Percentiles rank a stretch among this genome's conserved stretches.
These are phyloP conservation scores for Saccharomycopsis vini DNA, from an alignment of 805 yeast species.

Conservation along the genomic window DNA sequence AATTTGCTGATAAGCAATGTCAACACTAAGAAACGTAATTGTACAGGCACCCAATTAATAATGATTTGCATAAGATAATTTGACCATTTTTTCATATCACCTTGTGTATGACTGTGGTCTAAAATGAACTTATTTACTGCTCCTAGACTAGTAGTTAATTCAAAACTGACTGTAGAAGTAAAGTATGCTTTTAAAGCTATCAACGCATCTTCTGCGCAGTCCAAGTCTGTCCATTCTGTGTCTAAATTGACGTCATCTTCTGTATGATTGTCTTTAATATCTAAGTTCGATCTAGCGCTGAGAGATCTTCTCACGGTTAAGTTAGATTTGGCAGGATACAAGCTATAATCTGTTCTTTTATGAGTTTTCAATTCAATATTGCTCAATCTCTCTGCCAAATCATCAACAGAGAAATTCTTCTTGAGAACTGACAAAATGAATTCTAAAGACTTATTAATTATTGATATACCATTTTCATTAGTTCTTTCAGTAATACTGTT, in stretches of 20 bases:
- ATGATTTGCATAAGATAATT: slow-evolving; percentile 50
- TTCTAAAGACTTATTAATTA: slow-evolving; percentile 5
- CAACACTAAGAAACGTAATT: slow-evolving; percentile 57
- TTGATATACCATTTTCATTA: not conserved
- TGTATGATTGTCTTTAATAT: slow-evolving; percentile 6
- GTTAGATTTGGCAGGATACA: not conserved
- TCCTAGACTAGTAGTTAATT: slow-evolving; percentile 44
- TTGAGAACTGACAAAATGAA: slow-evolving; percentile 8
- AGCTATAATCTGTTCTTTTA: not conserved
- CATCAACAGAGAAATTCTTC: slow-evolving; percentile 4
- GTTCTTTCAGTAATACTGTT: not conserved
- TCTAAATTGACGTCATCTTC: slow-evolving; percentile 16
- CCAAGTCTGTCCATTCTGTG: slow-evolving; percentile 12
- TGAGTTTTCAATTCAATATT: not conserved
- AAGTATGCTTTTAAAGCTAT: slow-evolving; percentile 49
- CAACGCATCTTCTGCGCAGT: slow-evolving; percentile 22
- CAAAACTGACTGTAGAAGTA: slow-evolving; percentile 52
- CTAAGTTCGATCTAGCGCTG: not conserved
- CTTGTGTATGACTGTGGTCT: slow-evolving; percentile 19
- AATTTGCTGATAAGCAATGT: slow-evolving; percentile 35
- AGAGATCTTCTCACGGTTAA: slow-evolving; percentile 2
- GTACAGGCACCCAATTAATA: slow-evolving; percentile 75
- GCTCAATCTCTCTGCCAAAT: slow-evolving; percentile 5
- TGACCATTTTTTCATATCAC: slow-evolving; percentile 40
- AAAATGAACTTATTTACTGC: slow-evolving; percentile 42